Percentiles rank a stretch among this genome's conserved stretches.
Evolutionary conservation across 768 basidiomycete species (phyloP).

Genomic region (Dentipellis sp.): DNA sequence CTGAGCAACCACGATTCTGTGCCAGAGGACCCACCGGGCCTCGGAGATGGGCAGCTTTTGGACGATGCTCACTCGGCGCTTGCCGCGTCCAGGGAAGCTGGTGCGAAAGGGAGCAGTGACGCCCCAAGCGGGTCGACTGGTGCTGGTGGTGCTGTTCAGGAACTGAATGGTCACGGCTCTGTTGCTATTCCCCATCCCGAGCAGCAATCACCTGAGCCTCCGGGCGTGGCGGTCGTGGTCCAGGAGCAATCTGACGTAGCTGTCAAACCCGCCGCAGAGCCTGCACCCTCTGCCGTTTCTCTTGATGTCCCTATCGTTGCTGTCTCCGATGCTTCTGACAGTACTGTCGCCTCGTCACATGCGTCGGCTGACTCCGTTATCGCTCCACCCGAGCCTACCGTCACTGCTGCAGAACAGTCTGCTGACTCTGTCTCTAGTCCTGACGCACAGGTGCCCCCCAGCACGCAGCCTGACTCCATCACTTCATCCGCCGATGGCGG

Average conservation of each 20-base stretch:
- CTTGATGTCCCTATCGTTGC: conserved; percentile 8
- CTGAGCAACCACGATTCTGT: conserved; percentile 9
- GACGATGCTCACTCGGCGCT: conserved; percentile 10
- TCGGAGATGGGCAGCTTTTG: conserved; percentile 13
- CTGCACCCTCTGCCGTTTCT: conserved; percentile 6
- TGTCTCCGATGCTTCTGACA: conserved; percentile 9
- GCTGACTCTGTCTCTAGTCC: conserved; percentile 15
- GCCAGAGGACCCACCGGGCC: conserved; percentile 9
- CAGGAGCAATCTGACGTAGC: conserved; percentile 1
- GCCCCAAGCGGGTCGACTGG: background rate
- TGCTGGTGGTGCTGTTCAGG: background rate
- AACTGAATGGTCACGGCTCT: conserved; percentile 1
- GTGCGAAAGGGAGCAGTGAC: background rate
- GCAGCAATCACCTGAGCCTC: conserved; percentile 6
- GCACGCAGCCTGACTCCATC: conserved; percentile 10
- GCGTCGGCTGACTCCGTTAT: conserved; percentile 12
- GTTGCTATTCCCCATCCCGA: conserved; percentile 9
- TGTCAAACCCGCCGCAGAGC: conserved; percentile 8
- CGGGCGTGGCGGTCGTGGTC: background rate
- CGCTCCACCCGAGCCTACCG: conserved; percentile 11
- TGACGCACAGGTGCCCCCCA: conserved; percentile 8
- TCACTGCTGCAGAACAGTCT: conserved; percentile 11
- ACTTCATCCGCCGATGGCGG: conserved; percentile 5
- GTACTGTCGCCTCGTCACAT: conserved; percentile 11
- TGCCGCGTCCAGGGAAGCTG: background rate